Percentiles rank a stretch among this genome's conserved stretches.
These are phyloP conservation scores for Forsythia suspensa DNA, from an alignment of 257 asterid genomes.

Conservation along the genomic window DNA sequence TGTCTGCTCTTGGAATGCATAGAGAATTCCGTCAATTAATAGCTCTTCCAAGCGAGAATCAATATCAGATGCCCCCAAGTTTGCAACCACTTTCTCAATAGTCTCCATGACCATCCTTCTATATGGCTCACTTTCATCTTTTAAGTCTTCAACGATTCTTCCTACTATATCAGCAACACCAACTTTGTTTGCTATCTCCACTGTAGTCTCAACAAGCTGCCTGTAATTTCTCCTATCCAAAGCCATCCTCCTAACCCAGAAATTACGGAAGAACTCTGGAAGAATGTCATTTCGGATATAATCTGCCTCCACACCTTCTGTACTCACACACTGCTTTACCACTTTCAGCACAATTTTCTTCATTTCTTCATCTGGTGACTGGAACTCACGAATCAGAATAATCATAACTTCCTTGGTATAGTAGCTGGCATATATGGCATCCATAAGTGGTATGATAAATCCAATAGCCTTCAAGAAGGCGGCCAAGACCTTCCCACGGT, in stretches of 20 bases:
- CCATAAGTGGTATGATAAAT: constrained; percentile 93
- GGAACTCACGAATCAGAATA: constrained; percentile 83
- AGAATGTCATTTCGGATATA: constrained; percentile 81
- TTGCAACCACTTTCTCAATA: constrained; percentile 88
- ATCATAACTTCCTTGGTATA: constrained; percentile 93
- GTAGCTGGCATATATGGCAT: constrained; percentile 88
- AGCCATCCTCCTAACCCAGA: constrained; percentile 96
- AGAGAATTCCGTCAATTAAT: constrained; percentile 80
- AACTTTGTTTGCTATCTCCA: constrained; percentile 88
- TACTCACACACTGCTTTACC: constrained; percentile 93
- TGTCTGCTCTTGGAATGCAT: constrained; percentile 94
- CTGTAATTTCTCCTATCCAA: constrained; percentile 82
- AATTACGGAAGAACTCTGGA: constrained; percentile 88
- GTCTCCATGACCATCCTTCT: constrained; percentile 98
- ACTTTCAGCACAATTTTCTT: constrained; percentile 92
- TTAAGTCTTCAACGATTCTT: constrained; percentile 80
- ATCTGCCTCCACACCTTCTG: constrained; percentile 90
- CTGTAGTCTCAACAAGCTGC: constrained; percentile 91
- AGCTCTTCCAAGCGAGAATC: constrained; percentile 85
- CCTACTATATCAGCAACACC: constrained; percentile 93
- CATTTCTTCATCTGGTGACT: constrained; percentile 96
- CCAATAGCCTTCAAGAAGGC: constrained; percentile 92
- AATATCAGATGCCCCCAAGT: constrained; percentile 86
- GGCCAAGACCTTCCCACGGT: constrained; percentile 94
- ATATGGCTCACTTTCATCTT: constrained; percentile 93